These are phyloP conservation scores for Hymenoscyphus fraxineus DNA, from an alignment of 2,329 filamentous ascomycete species.

Conservation along the genomic window DNA sequence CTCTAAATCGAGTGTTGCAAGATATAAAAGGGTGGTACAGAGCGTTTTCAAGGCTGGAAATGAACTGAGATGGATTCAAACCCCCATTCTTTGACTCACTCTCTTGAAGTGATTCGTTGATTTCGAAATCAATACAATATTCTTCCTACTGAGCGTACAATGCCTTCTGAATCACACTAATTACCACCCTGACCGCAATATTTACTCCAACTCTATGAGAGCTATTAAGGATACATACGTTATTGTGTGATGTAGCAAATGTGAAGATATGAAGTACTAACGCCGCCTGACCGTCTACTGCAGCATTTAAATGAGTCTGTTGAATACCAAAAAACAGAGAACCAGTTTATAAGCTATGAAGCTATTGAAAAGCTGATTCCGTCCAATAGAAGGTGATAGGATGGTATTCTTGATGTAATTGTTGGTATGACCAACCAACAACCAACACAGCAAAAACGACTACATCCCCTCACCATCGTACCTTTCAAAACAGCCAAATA, in stretches of 20 bases:
- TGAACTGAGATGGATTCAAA: not conserved
- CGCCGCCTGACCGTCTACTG: too few relatives aligned
- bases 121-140: not conserved
- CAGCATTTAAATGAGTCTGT: too few relatives aligned
- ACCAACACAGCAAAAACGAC: not conserved
- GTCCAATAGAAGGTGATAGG: too few relatives aligned
- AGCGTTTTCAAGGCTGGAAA: not conserved
- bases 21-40: not conserved
- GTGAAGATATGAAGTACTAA: too few relatives aligned
- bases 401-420: too few relatives aligned
- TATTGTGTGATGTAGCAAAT: too few relatives aligned
- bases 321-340: too few relatives aligned
- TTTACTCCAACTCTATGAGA: not conserved
- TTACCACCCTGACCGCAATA: not conserved
- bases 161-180: not conserved
- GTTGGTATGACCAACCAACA: too few relatives aligned
- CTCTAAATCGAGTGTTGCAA: not conserved
- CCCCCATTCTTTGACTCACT: not conserved
- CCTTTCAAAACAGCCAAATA: not conserved
- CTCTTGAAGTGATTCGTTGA: not conserved
- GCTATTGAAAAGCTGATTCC: too few relatives aligned
- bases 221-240: too few relatives aligned
- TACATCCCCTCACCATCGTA: not conserved
- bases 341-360: too few relatives aligned
- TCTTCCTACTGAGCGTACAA: not conserved